These are phyloP conservation scores for Ceratocystis ficicola DNA, from an alignment of 2,329 filamentous ascomycete species.

Conservation along the genomic window DNA sequence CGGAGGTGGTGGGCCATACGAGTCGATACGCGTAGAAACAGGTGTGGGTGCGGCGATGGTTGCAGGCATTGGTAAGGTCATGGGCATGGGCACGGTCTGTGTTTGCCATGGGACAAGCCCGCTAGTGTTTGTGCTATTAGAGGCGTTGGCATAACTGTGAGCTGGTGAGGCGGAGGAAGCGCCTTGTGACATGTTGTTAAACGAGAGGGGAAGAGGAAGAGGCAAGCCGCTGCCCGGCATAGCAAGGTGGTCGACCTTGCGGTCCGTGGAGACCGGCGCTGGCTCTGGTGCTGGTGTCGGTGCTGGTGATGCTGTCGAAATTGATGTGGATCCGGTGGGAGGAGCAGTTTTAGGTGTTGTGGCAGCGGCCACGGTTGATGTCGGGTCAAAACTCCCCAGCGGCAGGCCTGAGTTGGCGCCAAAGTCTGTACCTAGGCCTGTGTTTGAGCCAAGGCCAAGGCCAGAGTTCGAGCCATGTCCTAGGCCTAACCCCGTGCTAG, in stretches of 20 bases:
- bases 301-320: background rate
- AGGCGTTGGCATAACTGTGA: background rate
- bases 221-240: slow-evolving; percentile 20
- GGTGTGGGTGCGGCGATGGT: background rate
- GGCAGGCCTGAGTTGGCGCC: background rate
- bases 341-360: background rate
- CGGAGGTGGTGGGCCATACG: slow-evolving; percentile 19
- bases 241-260: slow-evolving; percentile 20
- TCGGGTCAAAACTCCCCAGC: background rate
- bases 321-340: background rate
- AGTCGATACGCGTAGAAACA: background rate
- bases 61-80: background rate
- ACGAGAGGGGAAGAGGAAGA: background rate
- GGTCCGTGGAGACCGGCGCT: background rate
- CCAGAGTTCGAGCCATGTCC: background rate
- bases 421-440: background rate
- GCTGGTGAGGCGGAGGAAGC: slow-evolving; percentile 14
- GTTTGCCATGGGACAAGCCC: slow-evolving; percentile 8
- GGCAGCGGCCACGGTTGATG: too few species aligned
- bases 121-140: background rate
- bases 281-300: background rate
- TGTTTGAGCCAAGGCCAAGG: background rate
- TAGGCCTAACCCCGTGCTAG: background rate
- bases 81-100: background rate
- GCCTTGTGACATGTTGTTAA: slow-evolving; percentile 4